A percentile compares a stretch with the other conserved stretches of the same genome.
These are phyloP conservation scores for Holtermanniella nyarrowii DNA, from an alignment of 768 basidiomycete genomes.

Conservation along the genomic window DNA sequence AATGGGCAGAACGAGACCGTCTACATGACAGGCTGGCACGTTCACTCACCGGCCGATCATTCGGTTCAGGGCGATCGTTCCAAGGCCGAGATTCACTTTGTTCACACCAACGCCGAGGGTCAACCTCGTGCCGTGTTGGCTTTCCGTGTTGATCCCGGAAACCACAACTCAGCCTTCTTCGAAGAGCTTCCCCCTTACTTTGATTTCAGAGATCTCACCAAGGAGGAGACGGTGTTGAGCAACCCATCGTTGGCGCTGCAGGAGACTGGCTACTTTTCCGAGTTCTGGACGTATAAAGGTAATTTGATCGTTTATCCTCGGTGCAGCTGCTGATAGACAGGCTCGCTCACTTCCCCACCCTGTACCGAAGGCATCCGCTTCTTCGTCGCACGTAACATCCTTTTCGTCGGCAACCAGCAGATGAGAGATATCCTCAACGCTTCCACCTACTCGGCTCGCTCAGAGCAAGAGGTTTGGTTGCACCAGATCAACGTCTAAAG, in stretches of 20 bases:
- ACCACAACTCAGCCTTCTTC: slow-evolving; percentile 12
- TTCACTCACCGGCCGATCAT: slow-evolving; percentile 19
- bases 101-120: slow-evolving; percentile 12
- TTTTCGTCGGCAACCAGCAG: slow-evolving; percentile 15
- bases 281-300: slow-evolving; percentile 22
- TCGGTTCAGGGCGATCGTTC: slow-evolving; percentile 13
- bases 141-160: slow-evolving; percentile 20
- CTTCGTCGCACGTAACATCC: slow-evolving; percentile 19
- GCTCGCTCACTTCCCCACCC: slow-evolving; percentile 15
- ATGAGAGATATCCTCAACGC: slow-evolving; percentile 14
- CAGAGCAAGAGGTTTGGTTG: slow-evolving; percentile 18
- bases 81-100: slow-evolving; percentile 20
- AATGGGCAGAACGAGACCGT: slow-evolving; percentile 16
- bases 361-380: slow-evolving; percentile 24
- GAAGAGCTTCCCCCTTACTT: slow-evolving; percentile 5
- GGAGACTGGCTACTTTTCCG: slow-evolving; percentile 8
- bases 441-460: slow-evolving; percentile 13
- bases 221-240: neutral
- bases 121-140: slow-evolving; percentile 13
- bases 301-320: neutral
- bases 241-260: slow-evolving; percentile 6
- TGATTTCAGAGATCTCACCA: slow-evolving; percentile 8
- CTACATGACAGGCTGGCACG: slow-evolving; percentile 20
- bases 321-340: too few relatives aligned
- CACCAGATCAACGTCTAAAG: slow-evolving; percentile 26